phyloP scores from a whole-genome alignment of 306 rosid genomes.

The Myrica gale region DNA sequence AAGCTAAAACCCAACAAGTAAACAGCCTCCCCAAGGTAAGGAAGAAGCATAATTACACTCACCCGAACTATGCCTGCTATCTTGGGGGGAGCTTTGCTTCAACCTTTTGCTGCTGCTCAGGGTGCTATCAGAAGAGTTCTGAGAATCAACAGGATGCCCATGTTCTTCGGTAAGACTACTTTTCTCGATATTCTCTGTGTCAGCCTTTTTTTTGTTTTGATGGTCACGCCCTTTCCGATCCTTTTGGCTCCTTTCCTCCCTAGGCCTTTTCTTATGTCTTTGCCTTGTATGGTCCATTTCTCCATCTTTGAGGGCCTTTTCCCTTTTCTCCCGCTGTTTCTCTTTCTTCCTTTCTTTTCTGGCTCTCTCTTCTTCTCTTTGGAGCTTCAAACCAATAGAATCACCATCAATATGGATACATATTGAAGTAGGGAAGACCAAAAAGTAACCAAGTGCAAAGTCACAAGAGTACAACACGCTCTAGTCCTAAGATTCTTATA shows the following conservation, averaged over 20 bases:
- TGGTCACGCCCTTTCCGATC: slow-evolving; percentile 11
- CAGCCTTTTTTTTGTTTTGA: slow-evolving; percentile 18
- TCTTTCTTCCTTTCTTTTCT: slow-evolving; percentile 34
- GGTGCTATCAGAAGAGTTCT: slow-evolving; percentile 34
- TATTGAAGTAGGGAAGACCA: background rate
- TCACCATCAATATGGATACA: slow-evolving; percentile 6
- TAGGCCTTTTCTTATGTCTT: slow-evolving; percentile 16
- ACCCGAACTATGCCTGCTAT: slow-evolving; percentile 24
- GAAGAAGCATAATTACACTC: slow-evolving; percentile 33
- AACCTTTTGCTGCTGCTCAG: slow-evolving; percentile 32
- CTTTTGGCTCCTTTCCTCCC: slow-evolving; percentile 22
- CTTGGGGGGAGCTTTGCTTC: slow-evolving; percentile 12
- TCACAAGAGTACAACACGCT: background rate
- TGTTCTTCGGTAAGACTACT: slow-evolving; percentile 34
- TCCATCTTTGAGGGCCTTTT: slow-evolving; percentile 21
- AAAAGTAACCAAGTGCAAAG: background rate
- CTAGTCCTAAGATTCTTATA: background rate
- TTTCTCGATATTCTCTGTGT: slow-evolving; percentile 27
- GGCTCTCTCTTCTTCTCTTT: slow-evolving; percentile 27
- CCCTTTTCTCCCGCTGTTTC: slow-evolving; percentile 27
- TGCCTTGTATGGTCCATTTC: slow-evolving; percentile 15
- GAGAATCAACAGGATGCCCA: slow-evolving; percentile 28
- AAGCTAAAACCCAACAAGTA: slow-evolving; percentile 35
- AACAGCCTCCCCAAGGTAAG: slow-evolving; percentile 22
- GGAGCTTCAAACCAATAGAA: slow-evolving; percentile 10